Percentiles rank a stretch among this genome's conserved stretches.
These are phyloP conservation scores for Coemansia sp. DNA, from an alignment of 192 early-diverging fungal genomes.

Conservation along the genomic window DNA sequence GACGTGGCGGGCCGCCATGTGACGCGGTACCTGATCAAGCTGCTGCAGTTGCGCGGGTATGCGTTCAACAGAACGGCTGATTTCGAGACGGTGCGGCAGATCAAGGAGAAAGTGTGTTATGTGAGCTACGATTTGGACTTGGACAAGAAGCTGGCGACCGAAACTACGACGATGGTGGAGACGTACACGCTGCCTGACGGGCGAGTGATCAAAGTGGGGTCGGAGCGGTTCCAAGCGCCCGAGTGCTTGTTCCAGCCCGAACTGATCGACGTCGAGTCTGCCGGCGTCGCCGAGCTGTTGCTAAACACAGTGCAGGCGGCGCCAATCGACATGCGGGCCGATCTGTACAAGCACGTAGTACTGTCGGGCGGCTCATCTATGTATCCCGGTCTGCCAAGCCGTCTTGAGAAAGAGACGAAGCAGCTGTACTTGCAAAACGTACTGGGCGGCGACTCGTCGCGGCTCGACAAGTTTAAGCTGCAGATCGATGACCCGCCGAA, in stretches of 20 bases:
- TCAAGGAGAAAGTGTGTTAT: slow-evolving; percentile 99
- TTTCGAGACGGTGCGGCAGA: slow-evolving; percentile 97
- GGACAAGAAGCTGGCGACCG: slow-evolving; percentile 95
- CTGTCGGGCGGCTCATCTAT: slow-evolving; percentile 98
- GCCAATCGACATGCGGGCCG: slow-evolving; percentile 87
- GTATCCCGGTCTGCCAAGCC: slow-evolving; percentile 96
- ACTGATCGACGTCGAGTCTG: slow-evolving; percentile 91
- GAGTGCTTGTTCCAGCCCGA: slow-evolving; percentile 99
- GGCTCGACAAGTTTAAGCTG: slow-evolving; percentile 93
- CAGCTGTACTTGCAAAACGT: slow-evolving; percentile 92
- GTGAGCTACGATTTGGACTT: slow-evolving; percentile 95
- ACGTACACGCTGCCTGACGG: slow-evolving; percentile 97
- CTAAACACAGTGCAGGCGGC: slow-evolving; percentile 90
- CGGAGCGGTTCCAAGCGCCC: slow-evolving; percentile 97
- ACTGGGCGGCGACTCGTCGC: slow-evolving; percentile 75
- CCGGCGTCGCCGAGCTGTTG: slow-evolving; percentile 92
- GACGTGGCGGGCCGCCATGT: slow-evolving; percentile 96
- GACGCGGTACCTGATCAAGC: slow-evolving; percentile 90
- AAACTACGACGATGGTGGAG: slow-evolving; percentile 96
- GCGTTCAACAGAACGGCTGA: slow-evolving; percentile 92
- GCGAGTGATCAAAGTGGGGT: slow-evolving; percentile 96
- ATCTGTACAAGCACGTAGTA: slow-evolving; percentile 97
- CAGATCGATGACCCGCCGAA: slow-evolving; percentile 96
- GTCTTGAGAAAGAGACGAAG: slow-evolving; percentile 98
- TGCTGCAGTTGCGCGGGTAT: slow-evolving; percentile 95